phyloP scores from a whole-genome alignment of 2,329 filamentous ascomycete genomes.

The Ophioceras dolichostomum region DNA sequence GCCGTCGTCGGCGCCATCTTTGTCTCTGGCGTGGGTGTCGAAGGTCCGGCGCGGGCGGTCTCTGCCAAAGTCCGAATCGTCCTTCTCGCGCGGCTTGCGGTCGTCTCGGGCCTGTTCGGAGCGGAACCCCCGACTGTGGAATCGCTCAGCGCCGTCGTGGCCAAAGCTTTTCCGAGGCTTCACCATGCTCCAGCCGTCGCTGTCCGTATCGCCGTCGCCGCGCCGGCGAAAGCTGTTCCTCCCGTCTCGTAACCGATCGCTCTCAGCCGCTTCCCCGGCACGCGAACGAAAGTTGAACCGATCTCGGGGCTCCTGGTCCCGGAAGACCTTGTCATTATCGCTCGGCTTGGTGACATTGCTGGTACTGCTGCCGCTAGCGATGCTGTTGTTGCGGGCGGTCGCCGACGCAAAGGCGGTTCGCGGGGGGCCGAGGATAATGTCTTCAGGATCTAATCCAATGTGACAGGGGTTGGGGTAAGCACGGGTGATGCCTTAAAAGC shows the following conservation, averaged over 20 bases:
- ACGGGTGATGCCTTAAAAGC: too few relatives aligned
- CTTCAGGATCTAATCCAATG: constrained; percentile 49
- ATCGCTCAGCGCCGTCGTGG: constrained; percentile 58
- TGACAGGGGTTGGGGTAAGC: neutral
- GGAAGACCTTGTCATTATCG: constrained; percentile 39
- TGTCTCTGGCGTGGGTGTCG: constrained; percentile 24
- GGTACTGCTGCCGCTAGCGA: too few relatives aligned
- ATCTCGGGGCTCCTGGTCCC: constrained; percentile 39
- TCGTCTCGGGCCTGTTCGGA: constrained; percentile 28
- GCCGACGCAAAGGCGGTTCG: constrained; percentile 73
- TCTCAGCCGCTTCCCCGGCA: constrained; percentile 30
- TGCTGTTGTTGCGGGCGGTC: constrained; percentile 42
- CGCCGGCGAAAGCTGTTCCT: constrained; percentile 38
- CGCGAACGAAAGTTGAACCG: constrained; percentile 48
- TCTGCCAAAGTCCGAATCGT: constrained; percentile 21
- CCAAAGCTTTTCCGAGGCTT: constrained; percentile 66
- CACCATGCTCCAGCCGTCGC: constrained; percentile 62
- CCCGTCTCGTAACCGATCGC: constrained; percentile 35
- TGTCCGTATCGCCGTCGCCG: constrained; percentile 44
- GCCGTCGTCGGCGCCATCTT: constrained; percentile 36
- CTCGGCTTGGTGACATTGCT: constrained; percentile 24
- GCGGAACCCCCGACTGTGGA: constrained; percentile 36
- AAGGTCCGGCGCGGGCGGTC: constrained; percentile 16
- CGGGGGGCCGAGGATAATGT: constrained; percentile 76
- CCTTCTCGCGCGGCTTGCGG: constrained; percentile 33